A percentile compares a stretch with the other conserved stretches of the same genome.
These are phyloP conservation scores for Colletotrichum agaves DNA, from an alignment of 2,329 filamentous ascomycete genomes.

Conservation along the genomic window DNA sequence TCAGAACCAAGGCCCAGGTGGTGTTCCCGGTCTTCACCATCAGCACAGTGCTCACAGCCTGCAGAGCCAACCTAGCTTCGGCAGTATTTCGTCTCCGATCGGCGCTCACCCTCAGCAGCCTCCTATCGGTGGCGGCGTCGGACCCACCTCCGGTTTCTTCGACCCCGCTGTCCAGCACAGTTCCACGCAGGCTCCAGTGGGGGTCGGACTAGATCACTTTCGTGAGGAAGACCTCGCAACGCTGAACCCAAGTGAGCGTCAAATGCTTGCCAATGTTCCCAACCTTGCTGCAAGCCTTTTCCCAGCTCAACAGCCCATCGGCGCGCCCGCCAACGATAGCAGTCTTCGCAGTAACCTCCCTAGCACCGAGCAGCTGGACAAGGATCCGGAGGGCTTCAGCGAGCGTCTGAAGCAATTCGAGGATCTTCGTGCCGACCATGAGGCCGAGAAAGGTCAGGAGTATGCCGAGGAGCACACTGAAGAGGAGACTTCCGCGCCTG, in stretches of 20 bases:
- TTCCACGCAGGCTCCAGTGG: constrained; percentile 49
- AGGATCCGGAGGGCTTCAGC: constrained; percentile 68
- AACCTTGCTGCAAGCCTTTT: constrained; percentile 42
- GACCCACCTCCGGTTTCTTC: constrained; percentile 75
- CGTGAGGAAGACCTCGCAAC: constrained; percentile 81
- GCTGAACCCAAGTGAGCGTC: constrained; percentile 65
- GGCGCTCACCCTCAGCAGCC: constrained; percentile 63
- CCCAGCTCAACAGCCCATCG: constrained; percentile 51
- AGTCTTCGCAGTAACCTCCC: constrained; percentile 60
- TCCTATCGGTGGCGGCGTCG: constrained; percentile 59
- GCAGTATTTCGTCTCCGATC: constrained; percentile 90
- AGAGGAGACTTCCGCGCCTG: constrained; percentile 12
- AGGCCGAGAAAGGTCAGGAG: constrained; percentile 59
- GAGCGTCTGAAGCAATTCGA: constrained; percentile 88
- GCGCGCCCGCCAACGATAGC: constrained; percentile 49
- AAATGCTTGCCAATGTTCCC: constrained; percentile 58
- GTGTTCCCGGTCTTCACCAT: constrained; percentile 73
- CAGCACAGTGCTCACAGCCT: constrained; percentile 95
- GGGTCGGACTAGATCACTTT: constrained; percentile 59
- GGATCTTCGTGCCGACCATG: constrained; percentile 78
- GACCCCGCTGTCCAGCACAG: constrained; percentile 63
- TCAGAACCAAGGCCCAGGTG: constrained; percentile 39
- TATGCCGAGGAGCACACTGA: constrained; percentile 38
- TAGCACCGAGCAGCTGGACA: constrained; percentile 59
- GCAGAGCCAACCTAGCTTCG: constrained; percentile 96